Conservation (phyloP, 2,329 filamentous ascomycete species). For the Penicillium sp. region DNA sequence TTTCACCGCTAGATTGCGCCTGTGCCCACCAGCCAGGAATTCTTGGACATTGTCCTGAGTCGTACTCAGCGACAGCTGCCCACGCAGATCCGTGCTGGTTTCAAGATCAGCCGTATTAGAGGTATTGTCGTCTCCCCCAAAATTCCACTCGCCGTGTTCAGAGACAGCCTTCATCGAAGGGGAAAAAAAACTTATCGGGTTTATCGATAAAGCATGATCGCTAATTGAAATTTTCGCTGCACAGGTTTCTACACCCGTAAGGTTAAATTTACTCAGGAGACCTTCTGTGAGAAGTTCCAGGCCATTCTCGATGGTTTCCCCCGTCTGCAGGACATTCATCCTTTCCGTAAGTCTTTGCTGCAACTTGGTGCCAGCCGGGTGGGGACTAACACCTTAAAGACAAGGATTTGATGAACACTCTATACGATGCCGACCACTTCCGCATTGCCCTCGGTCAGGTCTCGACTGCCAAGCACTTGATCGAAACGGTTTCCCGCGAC, state of each 20-base stretch:
- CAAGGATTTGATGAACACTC: constrained; percentile 87
- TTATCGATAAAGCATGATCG: constrained; percentile 26
- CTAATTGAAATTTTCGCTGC: constrained; percentile 28
- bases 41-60: constrained; percentile 93
- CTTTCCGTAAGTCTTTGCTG: constrained; percentile 61
- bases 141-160: neutral
- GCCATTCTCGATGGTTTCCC: constrained; percentile 91
- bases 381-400: constrained; percentile 36
- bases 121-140: constrained; percentile 29
- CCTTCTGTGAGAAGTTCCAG: constrained; percentile 87
- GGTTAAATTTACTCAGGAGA: constrained; percentile 97
- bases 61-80: constrained; percentile 88
- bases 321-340: constrained; percentile 86
- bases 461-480: constrained; percentile 90
- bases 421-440: constrained; percentile 98
- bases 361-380: constrained; percentile 2
- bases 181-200: constrained; percentile 17
- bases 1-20: constrained; percentile 61
- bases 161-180: neutral
- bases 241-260: constrained; percentile 90
- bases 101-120: constrained; percentile 91
- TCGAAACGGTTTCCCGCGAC: constrained; percentile 92
- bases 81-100: constrained; percentile 91
- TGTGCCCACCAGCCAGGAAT: constrained; percentile 88
- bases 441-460: constrained; percentile 93